Evolutionary conservation across 2,329 filamentous ascomycete species (phyloP).

Genomic region (Cladosporium oxysporum): DNA sequence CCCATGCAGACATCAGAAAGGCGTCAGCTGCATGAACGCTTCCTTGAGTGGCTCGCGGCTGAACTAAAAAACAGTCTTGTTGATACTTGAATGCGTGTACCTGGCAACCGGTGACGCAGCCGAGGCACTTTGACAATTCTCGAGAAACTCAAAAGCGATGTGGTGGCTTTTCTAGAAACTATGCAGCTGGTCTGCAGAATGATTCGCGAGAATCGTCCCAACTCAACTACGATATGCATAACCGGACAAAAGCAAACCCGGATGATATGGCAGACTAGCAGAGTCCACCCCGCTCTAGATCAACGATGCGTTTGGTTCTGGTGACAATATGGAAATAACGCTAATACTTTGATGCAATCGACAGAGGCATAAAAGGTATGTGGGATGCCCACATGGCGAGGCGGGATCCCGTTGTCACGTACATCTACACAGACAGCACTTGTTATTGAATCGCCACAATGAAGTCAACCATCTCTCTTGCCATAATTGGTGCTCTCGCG

Average conservation of each 20-base stretch:
- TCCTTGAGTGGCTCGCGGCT: background rate
- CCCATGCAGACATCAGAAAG: background rate
- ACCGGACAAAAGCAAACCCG: background rate
- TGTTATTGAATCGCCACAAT: background rate
- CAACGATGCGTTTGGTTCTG: background rate
- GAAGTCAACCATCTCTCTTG: slow-evolving; percentile 2
- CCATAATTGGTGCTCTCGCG: slow-evolving; percentile 4
- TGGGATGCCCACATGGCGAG: background rate
- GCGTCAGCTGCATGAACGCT: background rate
- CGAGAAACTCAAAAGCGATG: background rate
- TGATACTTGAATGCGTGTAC: background rate
- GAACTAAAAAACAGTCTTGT: background rate
- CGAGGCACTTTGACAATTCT: background rate
- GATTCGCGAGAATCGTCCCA: background rate
- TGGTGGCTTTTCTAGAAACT: background rate
- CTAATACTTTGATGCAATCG: background rate
- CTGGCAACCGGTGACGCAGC: background rate
- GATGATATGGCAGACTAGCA: background rate
- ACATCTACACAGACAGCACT: background rate
- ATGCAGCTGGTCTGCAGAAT: background rate
- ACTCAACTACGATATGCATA: background rate
- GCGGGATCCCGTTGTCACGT: background rate
- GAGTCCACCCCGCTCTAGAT: slow-evolving; percentile 1
- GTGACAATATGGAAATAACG: background rate
- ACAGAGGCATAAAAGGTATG: background rate